These are phyloP conservation scores for Scutellaria minor DNA, from an alignment of 257 asterid genomes.

Conservation along the genomic window DNA sequence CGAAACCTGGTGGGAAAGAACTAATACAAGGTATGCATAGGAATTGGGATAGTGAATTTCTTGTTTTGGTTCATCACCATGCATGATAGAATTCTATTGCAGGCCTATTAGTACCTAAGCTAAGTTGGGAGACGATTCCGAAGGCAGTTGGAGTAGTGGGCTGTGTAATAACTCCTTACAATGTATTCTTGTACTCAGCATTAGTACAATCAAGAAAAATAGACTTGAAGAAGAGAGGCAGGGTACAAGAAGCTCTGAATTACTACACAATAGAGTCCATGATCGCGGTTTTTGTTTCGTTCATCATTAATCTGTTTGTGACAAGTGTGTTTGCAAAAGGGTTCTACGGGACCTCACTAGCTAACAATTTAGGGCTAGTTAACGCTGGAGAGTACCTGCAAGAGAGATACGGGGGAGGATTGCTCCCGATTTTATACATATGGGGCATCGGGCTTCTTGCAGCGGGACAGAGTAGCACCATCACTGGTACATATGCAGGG, in stretches of 20 bases:
- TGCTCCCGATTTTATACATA: slow-evolving; percentile 62
- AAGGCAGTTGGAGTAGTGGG: slow-evolving; percentile 78
- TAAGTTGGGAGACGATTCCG: slow-evolving; percentile 64
- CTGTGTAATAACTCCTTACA: slow-evolving; percentile 79
- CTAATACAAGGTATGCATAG: slow-evolving; percentile 51
- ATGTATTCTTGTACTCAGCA: slow-evolving; percentile 75
- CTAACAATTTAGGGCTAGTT: slow-evolving; percentile 57
- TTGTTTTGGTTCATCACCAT: not conserved
- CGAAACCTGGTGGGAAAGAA: slow-evolving; percentile 59
- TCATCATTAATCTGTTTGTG: slow-evolving; percentile 62
- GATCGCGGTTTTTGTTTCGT: slow-evolving; percentile 62
- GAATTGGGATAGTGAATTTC: no score
- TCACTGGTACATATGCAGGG: slow-evolving; percentile 80
- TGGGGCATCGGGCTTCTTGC: slow-evolving; percentile 80
- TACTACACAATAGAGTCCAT: slow-evolving; percentile 72
- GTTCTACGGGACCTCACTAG: slow-evolving; percentile 54
- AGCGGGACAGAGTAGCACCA: slow-evolving; percentile 85
- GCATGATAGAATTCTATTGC: not conserved
- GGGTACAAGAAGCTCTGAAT: slow-evolving; percentile 78
- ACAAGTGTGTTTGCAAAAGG: slow-evolving; percentile 78
- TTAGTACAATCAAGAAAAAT: slow-evolving; percentile 69
- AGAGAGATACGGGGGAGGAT: slow-evolving; percentile 62
- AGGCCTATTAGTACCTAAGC: slow-evolving; percentile 69
- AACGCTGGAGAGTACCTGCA: slow-evolving; percentile 74
- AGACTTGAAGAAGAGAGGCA: slow-evolving; percentile 58